phyloP scores from a whole-genome alignment of 2,329 filamentous ascomycete genomes.

The Penicillium sp. region DNA sequence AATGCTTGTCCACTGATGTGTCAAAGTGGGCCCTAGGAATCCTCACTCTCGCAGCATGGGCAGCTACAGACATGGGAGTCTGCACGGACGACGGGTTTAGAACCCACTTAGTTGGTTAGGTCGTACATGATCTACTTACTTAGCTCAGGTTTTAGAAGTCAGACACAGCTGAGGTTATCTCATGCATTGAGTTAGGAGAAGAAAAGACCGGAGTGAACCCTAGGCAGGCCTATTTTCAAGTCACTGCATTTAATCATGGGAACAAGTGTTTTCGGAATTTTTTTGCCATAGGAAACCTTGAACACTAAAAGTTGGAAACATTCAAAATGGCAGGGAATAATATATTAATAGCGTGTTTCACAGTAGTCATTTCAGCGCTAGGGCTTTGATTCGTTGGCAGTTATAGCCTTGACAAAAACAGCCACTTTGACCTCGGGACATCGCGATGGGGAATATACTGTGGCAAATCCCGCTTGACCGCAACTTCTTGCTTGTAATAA shows the following conservation, averaged over 20 bases:
- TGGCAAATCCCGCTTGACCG: constrained; percentile 17
- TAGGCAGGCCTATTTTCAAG: neutral
- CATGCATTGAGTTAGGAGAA: neutral
- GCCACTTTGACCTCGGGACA: neutral
- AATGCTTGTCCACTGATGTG: neutral
- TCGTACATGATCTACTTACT: constrained; percentile 12
- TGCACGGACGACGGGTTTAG: constrained; percentile 14
- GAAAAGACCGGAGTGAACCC: neutral
- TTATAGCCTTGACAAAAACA: neutral
- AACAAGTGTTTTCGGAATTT: neutral
- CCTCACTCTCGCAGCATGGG: constrained; percentile 4
- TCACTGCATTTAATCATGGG: neutral
- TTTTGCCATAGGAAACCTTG: neutral
- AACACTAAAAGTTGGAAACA: neutral
- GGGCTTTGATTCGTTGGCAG: neutral
- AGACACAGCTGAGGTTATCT: neutral
- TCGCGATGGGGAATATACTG: neutral
- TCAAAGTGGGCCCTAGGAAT: constrained; percentile 5
- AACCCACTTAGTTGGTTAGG: constrained; percentile 2
- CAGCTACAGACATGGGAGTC: constrained; percentile 4
- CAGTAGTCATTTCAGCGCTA: neutral
- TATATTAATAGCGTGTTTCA: constrained; percentile 4
- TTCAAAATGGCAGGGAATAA: neutral
- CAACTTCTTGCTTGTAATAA: constrained; percentile 4
- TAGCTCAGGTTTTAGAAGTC: neutral